Base-by-base conservation (phyloP, 805 yeast species). In the Kodamaea neixiangensis region DNA sequence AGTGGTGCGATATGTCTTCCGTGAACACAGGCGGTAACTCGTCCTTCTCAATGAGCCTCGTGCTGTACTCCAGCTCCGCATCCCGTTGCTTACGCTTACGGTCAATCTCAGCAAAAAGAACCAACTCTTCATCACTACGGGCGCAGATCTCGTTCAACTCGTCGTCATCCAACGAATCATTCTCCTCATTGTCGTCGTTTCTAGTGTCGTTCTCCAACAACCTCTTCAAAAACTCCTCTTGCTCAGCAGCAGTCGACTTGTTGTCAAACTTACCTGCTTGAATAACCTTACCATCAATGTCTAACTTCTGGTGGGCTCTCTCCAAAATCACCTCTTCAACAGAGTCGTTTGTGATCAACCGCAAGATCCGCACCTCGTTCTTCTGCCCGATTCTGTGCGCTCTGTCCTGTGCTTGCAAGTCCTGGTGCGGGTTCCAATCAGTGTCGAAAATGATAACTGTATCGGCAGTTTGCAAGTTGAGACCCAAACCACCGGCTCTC, bases 361-460 rank as follows among this genome's bases (percentile, higher is more conserved):
- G 78, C 64, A 87, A 76, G 59, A 88, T 88, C 66, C 93, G 76
- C 50, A 88, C 96, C 66, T 88, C 96, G 65, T 88, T 88, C 76
- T 87, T 88, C 64, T 88, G 96, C 41, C 96, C 96, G 66, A 88
- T 88, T 77, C 96, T 81, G 67, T 88, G 96, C 1, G 96, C 96
- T 75, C 96, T 79, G 69, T 88, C 96, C 69, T 88, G 96, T 1
- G 94, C 96, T 67, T 88, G 96, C 63, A 88, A 80, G 82, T 88
- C 96, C 68, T 88, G 96, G 71, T 88, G 96, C 7, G 96, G 96
- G 64, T 88, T 88, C 96, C 96, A 88, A 72, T 88, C 96, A 13
- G 93, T 86, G 66, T 88, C 96, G 65, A 87, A 88, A 55, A 88
- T 88, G 55, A 88, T 83, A 52, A 88, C 96, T 0, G 96, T 88